Base-by-base conservation (phyloP, 371 early-diverging fungal genomes). In the Antonospora locustae region DNA sequence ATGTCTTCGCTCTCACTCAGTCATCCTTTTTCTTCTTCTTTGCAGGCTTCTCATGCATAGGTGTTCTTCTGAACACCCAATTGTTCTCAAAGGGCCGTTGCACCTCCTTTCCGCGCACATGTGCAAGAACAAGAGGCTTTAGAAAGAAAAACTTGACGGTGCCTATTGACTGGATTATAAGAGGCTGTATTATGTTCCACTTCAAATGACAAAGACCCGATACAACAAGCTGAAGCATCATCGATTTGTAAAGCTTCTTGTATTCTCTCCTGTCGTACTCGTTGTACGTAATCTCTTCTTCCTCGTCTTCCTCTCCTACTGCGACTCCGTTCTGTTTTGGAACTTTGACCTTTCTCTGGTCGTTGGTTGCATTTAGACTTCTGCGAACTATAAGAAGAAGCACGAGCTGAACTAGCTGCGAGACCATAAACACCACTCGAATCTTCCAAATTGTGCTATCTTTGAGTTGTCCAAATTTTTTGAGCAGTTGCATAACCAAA, bases 51-150 rank as follows among this genome's bases (percentile, higher is more conserved):
- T n/a, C n/a, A n/a, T n/a, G n/a, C n/a, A n/a, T n/a, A n/a, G n/a
- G n/a, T n/a, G n/a, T n/a, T n/a, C n/a, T n/a, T n/a, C n/a, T n/a
- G n/a, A 71, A 70, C 14, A 75, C 23, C 11, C 52, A 49, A 39
- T 75, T 75, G 17, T 63, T 41, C n/a, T 72, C 72, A 39, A 63
- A 75, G n/a, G 75, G 75, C 40, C 75, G 62, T 22, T 64, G 55
- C 24, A 75, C 54, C 32, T 59, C 50, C 27, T 32, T 56, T 16
- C 60, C 58, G 16, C 63, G 61, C 27, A 75, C 43, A 47, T 72
- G 66, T 51, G 58, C 67, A 17, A 57, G 53, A 55, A 57, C 68
- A 9, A 72, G 66, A 16, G 72, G 72, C 46, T 45, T 67, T 22
- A 75, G 58, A 37, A 75, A 45, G n/a, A 70, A 34, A 29, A 38